Evolutionary conservation across 2,329 filamentous ascomycete genomes (phyloP).

Genomic region (Aspergillus ochraceoroseus): DNA sequence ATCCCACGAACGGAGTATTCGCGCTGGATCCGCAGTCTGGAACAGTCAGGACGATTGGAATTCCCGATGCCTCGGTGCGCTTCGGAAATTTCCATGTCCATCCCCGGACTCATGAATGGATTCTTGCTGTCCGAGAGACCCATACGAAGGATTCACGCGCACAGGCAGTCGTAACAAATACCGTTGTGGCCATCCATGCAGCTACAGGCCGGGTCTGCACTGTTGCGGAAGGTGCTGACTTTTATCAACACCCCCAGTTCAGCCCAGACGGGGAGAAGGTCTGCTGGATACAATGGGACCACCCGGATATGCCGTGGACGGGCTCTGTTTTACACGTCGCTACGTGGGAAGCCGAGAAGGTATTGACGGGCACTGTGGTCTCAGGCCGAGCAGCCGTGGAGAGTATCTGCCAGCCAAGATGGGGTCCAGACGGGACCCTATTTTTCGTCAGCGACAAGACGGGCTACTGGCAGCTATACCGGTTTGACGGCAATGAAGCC

Average conservation of each 20-base stretch:
- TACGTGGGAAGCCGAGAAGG: constrained; percentile 38
- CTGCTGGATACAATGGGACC: constrained; percentile 54
- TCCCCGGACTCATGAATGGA: constrained; percentile 36
- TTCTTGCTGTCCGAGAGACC: constrained; percentile 52
- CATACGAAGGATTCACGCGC: too few relatives aligned
- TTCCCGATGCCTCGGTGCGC: constrained; percentile 23
- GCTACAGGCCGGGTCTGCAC: constrained; percentile 33
- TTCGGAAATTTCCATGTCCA: constrained; percentile 48
- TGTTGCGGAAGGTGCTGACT: constrained; percentile 47
- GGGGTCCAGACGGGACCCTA: constrained; percentile 48
- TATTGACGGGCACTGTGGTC: constrained; percentile 36
- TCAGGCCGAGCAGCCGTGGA: constrained; percentile 42
- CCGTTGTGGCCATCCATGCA: constrained; percentile 30
- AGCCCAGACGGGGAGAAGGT: constrained; percentile 46
- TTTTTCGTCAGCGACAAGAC: constrained; percentile 48
- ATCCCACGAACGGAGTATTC: constrained; percentile 42
- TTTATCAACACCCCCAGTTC: constrained; percentile 51
- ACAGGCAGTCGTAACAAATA: constrained; percentile 30
- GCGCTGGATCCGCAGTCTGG: constrained; percentile 40
- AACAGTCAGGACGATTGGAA: constrained; percentile 34
- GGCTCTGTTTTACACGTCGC: constrained; percentile 46
- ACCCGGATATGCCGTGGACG: constrained; percentile 52
- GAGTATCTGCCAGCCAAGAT: constrained; percentile 49
- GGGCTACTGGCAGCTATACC: constrained; percentile 49
- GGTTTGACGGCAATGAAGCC: constrained; percentile 22